These are phyloP conservation scores for Aspergillus oerlinghausenensis DNA, from an alignment of 2,329 filamentous ascomycete genomes.

Conservation along the genomic window DNA sequence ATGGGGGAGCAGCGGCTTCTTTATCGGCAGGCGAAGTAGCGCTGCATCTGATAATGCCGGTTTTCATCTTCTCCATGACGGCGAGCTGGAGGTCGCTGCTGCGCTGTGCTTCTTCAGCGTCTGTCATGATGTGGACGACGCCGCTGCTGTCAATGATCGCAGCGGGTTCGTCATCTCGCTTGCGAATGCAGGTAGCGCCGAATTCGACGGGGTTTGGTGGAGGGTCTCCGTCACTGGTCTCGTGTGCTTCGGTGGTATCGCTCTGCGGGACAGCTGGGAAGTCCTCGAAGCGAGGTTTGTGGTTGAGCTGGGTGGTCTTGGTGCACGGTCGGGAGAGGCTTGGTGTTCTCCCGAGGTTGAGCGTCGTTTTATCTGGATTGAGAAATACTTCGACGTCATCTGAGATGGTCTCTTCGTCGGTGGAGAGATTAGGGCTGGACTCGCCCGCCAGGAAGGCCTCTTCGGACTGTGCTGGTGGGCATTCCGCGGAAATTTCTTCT, in stretches of 20 bases:
- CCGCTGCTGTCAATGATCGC: conserved; percentile 22
- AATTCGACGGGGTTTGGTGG: not conserved
- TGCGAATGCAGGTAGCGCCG: not conserved
- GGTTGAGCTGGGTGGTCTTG: not conserved
- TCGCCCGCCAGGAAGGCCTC: conserved; percentile 7
- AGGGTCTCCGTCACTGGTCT: not conserved
- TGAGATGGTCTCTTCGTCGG: not conserved
- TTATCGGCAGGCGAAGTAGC: not conserved
- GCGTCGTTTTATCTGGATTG: conserved; percentile 5
- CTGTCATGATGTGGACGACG: conserved; percentile 13
- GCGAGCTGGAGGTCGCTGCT: conserved; percentile 18
- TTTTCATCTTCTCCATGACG: conserved; percentile 23
- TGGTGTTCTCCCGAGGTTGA: conserved; percentile 5
- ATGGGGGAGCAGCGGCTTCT: not conserved
- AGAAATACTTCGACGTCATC: conserved; percentile 18
- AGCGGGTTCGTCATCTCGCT: conserved; percentile 4
- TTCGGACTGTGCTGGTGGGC: conserved; percentile 2
- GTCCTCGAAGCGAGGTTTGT: not conserved
- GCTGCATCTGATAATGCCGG: conserved; percentile 8
- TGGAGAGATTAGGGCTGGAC: not conserved
- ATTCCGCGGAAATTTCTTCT: not conserved
- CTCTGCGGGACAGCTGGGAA: not conserved
- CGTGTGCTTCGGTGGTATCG: not conserved
- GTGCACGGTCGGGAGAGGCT: conserved; percentile 9
- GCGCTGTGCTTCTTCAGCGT: conserved; percentile 17